A percentile compares a stretch with the other conserved stretches of the same genome.
phyloP scores from a whole-genome alignment of 2,329 filamentous ascomycete genomes.

The Curvularia verruculosa region DNA sequence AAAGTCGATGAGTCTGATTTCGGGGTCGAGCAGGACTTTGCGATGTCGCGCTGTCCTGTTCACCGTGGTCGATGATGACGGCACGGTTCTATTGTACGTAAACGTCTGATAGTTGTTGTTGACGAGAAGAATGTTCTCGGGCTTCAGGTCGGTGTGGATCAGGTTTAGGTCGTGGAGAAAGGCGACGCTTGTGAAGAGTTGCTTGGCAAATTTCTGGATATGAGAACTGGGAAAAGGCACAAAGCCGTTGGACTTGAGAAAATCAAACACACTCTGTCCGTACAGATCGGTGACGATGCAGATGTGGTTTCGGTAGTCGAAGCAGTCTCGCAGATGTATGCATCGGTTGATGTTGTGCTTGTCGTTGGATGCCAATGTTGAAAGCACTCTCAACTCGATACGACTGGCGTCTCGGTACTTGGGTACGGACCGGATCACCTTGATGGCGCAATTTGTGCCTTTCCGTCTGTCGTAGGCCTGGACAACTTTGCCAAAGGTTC shows the following conservation, averaged over 20 bases:
- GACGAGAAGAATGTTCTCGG: conserved; percentile 71
- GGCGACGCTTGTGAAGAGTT: conserved; percentile 96
- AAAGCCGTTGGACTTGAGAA: conserved; percentile 92
- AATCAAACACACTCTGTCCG: conserved; percentile 97
- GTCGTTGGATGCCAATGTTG: conserved; percentile 91
- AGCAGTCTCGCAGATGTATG: conserved; percentile 95
- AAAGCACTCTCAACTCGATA: conserved; percentile 91
- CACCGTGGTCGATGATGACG: conserved; percentile 66
- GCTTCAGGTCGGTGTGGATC: conserved; percentile 84
- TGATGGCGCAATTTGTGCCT: conserved; percentile 86
- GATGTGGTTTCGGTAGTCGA: conserved; percentile 96
- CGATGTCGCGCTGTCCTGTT: conserved; percentile 65
- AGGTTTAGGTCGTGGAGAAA: conserved; percentile 97
- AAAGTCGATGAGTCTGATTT: conserved; percentile 72
- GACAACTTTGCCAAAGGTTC: conserved; percentile 98
- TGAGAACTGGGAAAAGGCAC: conserved; percentile 98
- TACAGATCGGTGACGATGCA: conserved; percentile 81
- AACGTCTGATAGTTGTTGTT: conserved; percentile 71
- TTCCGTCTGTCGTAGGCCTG: conserved; percentile 82
- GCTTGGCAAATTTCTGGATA: conserved; percentile 94
- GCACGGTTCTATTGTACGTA: conserved; percentile 71
- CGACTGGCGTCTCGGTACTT: conserved; percentile 96
- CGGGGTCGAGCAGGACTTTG: conserved; percentile 67
- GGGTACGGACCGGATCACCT: conserved; percentile 97
- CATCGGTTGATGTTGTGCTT: conserved; percentile 91